Conservation (phyloP, 1,284 basidiomycete genomes). For the Pholiota adiposa region DNA sequence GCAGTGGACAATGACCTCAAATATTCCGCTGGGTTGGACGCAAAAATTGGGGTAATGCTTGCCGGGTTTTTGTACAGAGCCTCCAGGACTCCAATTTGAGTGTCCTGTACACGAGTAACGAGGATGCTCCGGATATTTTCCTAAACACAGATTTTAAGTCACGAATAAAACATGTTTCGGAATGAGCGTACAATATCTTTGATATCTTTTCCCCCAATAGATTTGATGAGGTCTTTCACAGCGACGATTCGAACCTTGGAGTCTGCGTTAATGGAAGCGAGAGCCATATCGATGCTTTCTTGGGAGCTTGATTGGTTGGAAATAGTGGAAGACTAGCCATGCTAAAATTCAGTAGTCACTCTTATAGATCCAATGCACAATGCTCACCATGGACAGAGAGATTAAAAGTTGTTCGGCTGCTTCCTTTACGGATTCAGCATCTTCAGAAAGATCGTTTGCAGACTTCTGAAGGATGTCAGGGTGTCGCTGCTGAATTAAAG, state of each 20-base stretch:
- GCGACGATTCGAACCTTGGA: conserved; percentile 53
- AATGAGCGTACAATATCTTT: neutral
- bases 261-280: conserved; percentile 60
- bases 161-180: no score
- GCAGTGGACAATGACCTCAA: conserved; percentile 52
- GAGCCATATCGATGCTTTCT: conserved; percentile 46
- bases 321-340: conserved; percentile 12
- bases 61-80: conserved; percentile 63
- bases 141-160: conserved; percentile 24
- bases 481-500: conserved; percentile 56
- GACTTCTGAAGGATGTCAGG: conserved; percentile 48
- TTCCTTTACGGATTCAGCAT: conserved; percentile 44
- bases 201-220: conserved; percentile 32
- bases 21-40: conserved; percentile 44
- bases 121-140: conserved; percentile 56
- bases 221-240: conserved; percentile 52
- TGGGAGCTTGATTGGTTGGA: conserved; percentile 11
- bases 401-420: conserved; percentile 54
- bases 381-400: conserved; percentile 55
- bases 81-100: conserved; percentile 60
- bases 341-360: neutral
- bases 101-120: conserved; percentile 69
- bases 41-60: conserved; percentile 49
- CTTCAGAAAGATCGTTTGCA: conserved; percentile 41
- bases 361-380: neutral